These are phyloP conservation scores for Solanum sejunctum DNA, from an alignment of 257 asterid species.

Conservation along the genomic window DNA sequence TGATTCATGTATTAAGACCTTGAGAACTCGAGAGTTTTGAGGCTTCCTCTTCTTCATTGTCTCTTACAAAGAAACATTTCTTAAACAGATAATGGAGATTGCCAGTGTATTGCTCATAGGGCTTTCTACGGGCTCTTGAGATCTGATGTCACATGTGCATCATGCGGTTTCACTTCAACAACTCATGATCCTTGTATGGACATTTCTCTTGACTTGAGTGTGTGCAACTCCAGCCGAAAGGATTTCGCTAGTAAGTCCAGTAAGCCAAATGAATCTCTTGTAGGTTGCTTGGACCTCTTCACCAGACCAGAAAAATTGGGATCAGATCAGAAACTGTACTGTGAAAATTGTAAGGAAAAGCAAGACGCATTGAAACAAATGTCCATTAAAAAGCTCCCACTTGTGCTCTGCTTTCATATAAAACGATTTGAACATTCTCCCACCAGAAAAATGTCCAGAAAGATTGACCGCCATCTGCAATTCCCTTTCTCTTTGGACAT, in stretches of 20 bases:
- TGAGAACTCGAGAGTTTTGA: background rate
- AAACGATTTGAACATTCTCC: slow-evolving; percentile 74
- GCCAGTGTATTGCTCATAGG: slow-evolving; percentile 72
- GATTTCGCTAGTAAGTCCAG: slow-evolving; percentile 22
- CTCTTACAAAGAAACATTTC: background rate
- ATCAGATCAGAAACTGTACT: slow-evolving; percentile 70
- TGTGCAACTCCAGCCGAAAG: background rate
- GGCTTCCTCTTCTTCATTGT: background rate
- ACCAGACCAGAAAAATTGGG: slow-evolving; percentile 84
- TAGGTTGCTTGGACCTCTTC: slow-evolving; percentile 78
- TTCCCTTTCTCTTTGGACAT: slow-evolving; percentile 74
- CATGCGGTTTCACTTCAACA: slow-evolving; percentile 89
- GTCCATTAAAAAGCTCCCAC: slow-evolving; percentile 83
- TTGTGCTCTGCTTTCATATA: slow-evolving; percentile 73
- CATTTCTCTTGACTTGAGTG: slow-evolving; percentile 61
- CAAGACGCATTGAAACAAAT: slow-evolving; percentile 85
- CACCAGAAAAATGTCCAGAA: slow-evolving; percentile 62
- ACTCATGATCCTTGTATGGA: slow-evolving; percentile 79
- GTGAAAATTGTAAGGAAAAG: slow-evolving; percentile 68
- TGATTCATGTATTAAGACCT: background rate
- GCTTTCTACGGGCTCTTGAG: slow-evolving; percentile 72
- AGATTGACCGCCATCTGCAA: slow-evolving; percentile 59
- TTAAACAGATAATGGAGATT: slow-evolving; percentile 63
- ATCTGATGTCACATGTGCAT: slow-evolving; percentile 79
- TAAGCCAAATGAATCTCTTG: slow-evolving; percentile 38